A percentile compares a stretch with the other conserved stretches of the same genome.
phyloP scores from a whole-genome alignment of 441 rosid genomes.

The Breynia disticha region DNA sequence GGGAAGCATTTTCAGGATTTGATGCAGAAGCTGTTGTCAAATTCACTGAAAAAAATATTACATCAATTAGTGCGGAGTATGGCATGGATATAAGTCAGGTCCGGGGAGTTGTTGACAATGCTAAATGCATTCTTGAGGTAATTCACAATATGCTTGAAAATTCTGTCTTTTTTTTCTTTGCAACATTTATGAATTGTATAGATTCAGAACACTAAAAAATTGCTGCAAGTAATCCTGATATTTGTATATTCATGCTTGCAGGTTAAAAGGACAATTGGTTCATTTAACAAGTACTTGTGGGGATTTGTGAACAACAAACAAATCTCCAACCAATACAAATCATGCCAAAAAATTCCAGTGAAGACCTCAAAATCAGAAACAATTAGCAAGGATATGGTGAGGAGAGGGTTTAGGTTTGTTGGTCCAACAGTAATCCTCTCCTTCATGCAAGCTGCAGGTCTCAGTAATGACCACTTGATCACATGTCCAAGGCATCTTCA shows the following conservation, averaged over 20 bases:
- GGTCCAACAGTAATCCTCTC: conserved; percentile 67
- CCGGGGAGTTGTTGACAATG: conserved; percentile 52
- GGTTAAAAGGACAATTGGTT: conserved; percentile 51
- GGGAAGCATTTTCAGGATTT: conserved; percentile 54
- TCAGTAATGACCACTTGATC: conserved; percentile 60
- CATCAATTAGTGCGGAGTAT: conserved; percentile 31
- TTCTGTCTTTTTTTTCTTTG: not conserved
- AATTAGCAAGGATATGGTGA: conserved; percentile 79
- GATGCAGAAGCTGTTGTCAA: conserved; percentile 47
- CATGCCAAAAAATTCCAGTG: conserved; percentile 50
- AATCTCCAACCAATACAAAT: conserved; percentile 37
- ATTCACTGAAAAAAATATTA: conserved; percentile 46
- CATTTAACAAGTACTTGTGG: conserved; percentile 63
- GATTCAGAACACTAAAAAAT: too few relatives aligned
- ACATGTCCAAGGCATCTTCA: conserved; percentile 55
- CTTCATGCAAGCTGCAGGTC: conserved; percentile 84
- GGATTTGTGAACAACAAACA: conserved; percentile 51
- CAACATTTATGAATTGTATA: not conserved
- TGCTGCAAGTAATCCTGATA: too few relatives aligned
- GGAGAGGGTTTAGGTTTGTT: conserved; percentile 56
- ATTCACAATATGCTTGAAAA: not conserved
- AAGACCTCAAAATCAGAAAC: conserved; percentile 71
- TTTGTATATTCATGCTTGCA: conserved; percentile 7
- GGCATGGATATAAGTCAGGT: conserved; percentile 47
- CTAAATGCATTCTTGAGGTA: conserved; percentile 53